Conservation (phyloP, 257 asterid genomes). For the Solanum paucissectum region DNA sequence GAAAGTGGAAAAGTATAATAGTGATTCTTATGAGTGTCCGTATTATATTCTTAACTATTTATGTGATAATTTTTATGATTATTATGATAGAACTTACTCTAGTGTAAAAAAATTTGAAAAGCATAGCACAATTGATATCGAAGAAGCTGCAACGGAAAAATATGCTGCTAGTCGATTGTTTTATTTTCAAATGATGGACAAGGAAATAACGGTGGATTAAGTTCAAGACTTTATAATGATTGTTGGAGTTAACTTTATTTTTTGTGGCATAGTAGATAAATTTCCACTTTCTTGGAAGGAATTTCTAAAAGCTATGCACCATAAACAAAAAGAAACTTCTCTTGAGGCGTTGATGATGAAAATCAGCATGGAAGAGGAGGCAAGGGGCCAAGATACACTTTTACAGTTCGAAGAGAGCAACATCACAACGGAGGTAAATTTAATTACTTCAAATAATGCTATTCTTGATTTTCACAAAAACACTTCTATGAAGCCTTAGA, state of each 20-base stretch:
- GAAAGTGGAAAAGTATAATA: neutral
- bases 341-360: neutral
- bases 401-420: too few species aligned
- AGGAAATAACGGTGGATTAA: too few species aligned
- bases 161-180: neutral
- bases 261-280: neutral
- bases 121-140: neutral
- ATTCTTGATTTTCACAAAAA: too few species aligned
- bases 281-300: neutral
- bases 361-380: neutral
- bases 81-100: neutral
- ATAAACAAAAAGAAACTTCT: too few species aligned
- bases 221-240: neutral
- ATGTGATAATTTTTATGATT: too few species aligned
- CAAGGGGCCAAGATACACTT: too few species aligned
- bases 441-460: too few species aligned
- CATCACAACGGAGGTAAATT: too few species aligned
- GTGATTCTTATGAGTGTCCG: neutral
- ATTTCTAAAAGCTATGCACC: too few species aligned
- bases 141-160: neutral
- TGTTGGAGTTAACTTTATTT: neutral
- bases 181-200: neutral
- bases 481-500: too few species aligned
- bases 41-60: too few species aligned
- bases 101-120: too few species aligned